phyloP scores from a whole-genome alignment of 2,329 filamentous ascomycete genomes.

The Mariannaea elegans region DNA sequence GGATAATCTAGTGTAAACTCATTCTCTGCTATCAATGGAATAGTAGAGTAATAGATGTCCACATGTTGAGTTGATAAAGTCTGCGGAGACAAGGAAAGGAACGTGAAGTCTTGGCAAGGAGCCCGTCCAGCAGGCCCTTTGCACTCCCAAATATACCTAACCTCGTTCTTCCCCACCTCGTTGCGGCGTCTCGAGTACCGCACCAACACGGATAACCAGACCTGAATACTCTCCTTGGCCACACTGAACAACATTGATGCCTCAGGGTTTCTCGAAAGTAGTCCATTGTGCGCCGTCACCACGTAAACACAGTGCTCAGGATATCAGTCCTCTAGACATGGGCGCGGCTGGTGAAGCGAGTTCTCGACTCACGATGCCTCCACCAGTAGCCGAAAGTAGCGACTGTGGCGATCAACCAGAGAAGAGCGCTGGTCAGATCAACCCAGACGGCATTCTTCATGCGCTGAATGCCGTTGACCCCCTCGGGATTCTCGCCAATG shows the following conservation, averaged over 20 bases:
- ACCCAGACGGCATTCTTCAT: slow-evolving; percentile 93
- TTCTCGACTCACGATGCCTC: slow-evolving; percentile 59
- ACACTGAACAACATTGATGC: background rate
- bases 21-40: background rate
- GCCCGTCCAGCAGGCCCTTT: slow-evolving; percentile 28
- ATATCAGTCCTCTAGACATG: slow-evolving; percentile 51
- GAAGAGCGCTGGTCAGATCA: slow-evolving; percentile 75
- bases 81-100: background rate
- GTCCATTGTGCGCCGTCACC: background rate
- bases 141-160: no score
- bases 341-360: slow-evolving; percentile 68
- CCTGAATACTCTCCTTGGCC: background rate
- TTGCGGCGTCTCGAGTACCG: background rate
- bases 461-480: slow-evolving; percentile 69
- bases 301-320: background rate
- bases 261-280: background rate
- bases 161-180: background rate
- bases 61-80: background rate
- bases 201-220: background rate
- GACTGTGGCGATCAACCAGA: slow-evolving; percentile 76
- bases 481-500: slow-evolving; percentile 73
- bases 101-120: slow-evolving; percentile 7
- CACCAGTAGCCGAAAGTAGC: slow-evolving; percentile 68
- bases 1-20: background rate
- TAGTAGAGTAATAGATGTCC: background rate